These are phyloP conservation scores for Teunomyces barrocoloradensis DNA, from an alignment of 805 yeast genomes.

Conservation along the genomic window DNA sequence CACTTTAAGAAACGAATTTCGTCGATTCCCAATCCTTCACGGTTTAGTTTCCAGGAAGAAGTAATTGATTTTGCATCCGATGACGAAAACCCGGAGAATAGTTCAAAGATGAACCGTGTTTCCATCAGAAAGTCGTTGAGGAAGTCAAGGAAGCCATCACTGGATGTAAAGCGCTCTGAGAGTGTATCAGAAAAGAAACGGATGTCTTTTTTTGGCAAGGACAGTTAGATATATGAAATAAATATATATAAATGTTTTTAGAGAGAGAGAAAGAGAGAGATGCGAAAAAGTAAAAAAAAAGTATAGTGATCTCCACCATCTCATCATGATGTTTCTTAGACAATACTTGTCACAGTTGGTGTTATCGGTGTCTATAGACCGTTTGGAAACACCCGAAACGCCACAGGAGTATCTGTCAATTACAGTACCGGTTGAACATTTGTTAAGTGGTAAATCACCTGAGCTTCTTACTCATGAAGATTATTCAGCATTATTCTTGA, in stretches of 20 bases:
- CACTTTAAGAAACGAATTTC: constrained; percentile 33
- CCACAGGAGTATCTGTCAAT: constrained; percentile 8
- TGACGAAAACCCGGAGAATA: constrained; percentile 39
- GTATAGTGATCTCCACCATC: neutral
- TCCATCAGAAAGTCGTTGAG: constrained; percentile 39
- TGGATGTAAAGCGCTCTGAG: constrained; percentile 19
- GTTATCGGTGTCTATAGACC: constrained; percentile 16
- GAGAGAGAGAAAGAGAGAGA: neutral
- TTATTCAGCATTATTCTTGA: constrained; percentile 16
- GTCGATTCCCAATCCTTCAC: constrained; percentile 26
- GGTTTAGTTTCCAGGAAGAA: constrained; percentile 38
- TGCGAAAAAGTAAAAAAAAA: constrained; percentile 1
- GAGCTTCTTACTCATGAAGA: constrained; percentile 21
- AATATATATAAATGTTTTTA: neutral
- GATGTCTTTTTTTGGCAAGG: constrained; percentile 22
- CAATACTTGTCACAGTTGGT: constrained; percentile 18
- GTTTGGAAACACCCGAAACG: constrained; percentile 9
- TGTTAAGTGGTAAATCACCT: constrained; percentile 25
- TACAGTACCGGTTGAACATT: constrained; percentile 14
- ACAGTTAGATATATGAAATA: neutral
- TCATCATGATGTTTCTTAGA: constrained; percentile 8
- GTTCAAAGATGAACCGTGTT: constrained; percentile 37
- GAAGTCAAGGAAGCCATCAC: constrained; percentile 20
- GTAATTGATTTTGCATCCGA: constrained; percentile 47
- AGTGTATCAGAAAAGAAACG: constrained; percentile 19